Conservation (phyloP, 2,329 filamentous ascomycete species). For the Curvularia lunata region DNA sequence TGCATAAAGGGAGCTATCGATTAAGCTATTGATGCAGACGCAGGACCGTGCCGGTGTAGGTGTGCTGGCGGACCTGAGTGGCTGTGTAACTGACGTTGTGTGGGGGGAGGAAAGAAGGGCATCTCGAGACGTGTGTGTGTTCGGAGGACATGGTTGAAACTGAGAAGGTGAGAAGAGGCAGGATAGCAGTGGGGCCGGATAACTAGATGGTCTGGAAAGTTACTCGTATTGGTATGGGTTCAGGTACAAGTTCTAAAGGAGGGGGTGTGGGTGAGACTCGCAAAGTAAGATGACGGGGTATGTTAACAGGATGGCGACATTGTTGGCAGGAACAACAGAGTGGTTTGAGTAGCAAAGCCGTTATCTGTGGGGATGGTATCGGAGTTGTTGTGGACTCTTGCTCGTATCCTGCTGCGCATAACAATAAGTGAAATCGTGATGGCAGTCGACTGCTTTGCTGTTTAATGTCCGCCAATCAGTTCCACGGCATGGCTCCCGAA, state of each 20-base stretch:
- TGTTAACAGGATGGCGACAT: background rate
- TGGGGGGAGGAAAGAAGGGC: background rate
- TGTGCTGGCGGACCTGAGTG: background rate
- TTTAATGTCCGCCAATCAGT: conserved; percentile 9
- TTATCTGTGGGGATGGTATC: conserved; percentile 11
- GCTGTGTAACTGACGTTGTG: conserved; percentile 4
- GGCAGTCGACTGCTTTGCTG: background rate
- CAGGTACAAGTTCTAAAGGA: background rate
- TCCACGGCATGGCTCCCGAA: background rate
- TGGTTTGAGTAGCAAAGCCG: conserved; percentile 6
- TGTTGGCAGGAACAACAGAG: background rate
- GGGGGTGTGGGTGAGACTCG: background rate
- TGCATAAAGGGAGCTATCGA: conserved; percentile 16
- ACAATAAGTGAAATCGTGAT: conserved; percentile 1
- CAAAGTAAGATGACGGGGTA: background rate
- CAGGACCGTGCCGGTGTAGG: conserved; percentile 4
- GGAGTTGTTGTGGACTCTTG: background rate
- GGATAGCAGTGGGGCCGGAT: background rate
- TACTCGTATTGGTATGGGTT: conserved; percentile 9
- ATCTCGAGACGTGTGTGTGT: background rate
- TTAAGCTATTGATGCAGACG: conserved; percentile 16
- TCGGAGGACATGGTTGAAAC: conserved; percentile 14
- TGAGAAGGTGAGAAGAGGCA: background rate
- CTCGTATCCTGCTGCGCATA: conserved; percentile 3
- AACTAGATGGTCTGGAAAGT: conserved; percentile 10